Percentiles rank a stretch among this genome's conserved stretches.
phyloP scores from a whole-genome alignment of 2,329 filamentous ascomycete genomes.

The Clarireedia sp. region DNA sequence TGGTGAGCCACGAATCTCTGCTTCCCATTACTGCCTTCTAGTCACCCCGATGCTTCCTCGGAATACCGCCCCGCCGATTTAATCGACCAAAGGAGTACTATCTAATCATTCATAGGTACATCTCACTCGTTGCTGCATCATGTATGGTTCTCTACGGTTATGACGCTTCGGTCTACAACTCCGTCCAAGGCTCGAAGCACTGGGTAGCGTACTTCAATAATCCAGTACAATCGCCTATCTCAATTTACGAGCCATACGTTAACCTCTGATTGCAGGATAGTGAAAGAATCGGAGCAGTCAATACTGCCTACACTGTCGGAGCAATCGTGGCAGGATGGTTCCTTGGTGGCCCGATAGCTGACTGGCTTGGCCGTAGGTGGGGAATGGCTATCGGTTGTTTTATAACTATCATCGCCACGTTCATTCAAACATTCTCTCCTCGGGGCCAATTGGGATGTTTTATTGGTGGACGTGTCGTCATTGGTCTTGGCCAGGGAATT shows the following conservation, averaged over 20 bases:
- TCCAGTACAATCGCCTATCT: slow-evolving; percentile 11
- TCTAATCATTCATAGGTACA: slow-evolving; percentile 43
- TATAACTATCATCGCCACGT: slow-evolving; percentile 58
- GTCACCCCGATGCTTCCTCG: not conserved
- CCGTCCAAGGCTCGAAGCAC: slow-evolving; percentile 57
- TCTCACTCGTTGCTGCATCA: slow-evolving; percentile 58
- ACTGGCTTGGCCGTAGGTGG: slow-evolving; percentile 52
- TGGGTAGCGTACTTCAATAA: slow-evolving; percentile 57
- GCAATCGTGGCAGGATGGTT: slow-evolving; percentile 63
- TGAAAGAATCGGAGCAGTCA: slow-evolving; percentile 48
- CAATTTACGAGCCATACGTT: not conserved
- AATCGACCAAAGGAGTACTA: not conserved
- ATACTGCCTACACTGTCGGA: slow-evolving; percentile 63
- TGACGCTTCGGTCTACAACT: slow-evolving; percentile 67
- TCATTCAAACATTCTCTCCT: slow-evolving; percentile 60
- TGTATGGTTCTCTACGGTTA: slow-evolving; percentile 72
- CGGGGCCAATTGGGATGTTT: slow-evolving; percentile 54
- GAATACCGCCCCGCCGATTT: not conserved
- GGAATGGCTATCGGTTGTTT: slow-evolving; percentile 59
- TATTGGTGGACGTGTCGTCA: slow-evolving; percentile 59
- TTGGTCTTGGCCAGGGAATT: slow-evolving; percentile 61
- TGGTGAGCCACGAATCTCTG: not conserved
- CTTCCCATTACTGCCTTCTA: not conserved
- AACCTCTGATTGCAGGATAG: slow-evolving; percentile 16
- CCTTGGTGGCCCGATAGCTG: slow-evolving; percentile 53